A percentile compares a stretch with the other conserved stretches of the same genome.
Evolutionary conservation across 768 basidiomycete genomes (phyloP).

Genomic region (Pleurotus ostreatus): DNA sequence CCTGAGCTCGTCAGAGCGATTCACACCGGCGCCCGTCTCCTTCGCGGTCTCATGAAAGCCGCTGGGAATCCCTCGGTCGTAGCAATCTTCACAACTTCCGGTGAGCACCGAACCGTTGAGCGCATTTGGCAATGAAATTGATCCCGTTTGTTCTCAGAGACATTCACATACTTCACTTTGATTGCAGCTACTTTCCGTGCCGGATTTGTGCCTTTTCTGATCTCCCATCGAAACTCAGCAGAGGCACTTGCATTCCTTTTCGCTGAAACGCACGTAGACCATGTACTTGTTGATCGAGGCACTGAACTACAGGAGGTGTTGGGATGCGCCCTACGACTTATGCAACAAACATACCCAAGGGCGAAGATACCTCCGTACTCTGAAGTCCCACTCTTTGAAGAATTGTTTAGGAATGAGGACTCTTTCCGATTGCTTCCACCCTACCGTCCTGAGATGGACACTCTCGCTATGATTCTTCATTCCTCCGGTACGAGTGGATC

Average conservation of each 20-base stretch:
- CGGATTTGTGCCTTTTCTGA: conserved; percentile 23
- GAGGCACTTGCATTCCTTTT: conserved; percentile 23
- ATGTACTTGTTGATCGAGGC: conserved; percentile 24
- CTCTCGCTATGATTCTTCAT: conserved; percentile 21
- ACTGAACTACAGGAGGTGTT: conserved; percentile 17
- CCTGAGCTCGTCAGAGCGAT: conserved; percentile 20
- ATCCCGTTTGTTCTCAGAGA: conserved; percentile 15
- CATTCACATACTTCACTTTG: conserved; percentile 16
- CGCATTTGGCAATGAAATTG: not conserved
- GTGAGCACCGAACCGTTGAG: conserved; percentile 5
- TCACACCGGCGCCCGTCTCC: conserved; percentile 17
- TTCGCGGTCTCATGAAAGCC: conserved; percentile 6
- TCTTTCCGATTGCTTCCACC: conserved; percentile 10
- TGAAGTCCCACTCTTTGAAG: conserved; percentile 15
- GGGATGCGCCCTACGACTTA: conserved; percentile 13
- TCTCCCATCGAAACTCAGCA: conserved; percentile 8
- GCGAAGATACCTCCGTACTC: conserved; percentile 14
- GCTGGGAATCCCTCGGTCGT: conserved; percentile 6
- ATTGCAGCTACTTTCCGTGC: conserved; percentile 12
- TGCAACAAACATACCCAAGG: conserved; percentile 11
- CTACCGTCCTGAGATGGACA: conserved; percentile 9
- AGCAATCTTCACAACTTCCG: conserved; percentile 17
- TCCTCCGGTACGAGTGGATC: conserved; percentile 23
- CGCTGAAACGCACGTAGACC: conserved; percentile 12
- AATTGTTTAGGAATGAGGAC: conserved; percentile 12